Evolutionary conservation across 2,329 filamentous ascomycete species (phyloP).

Genomic region (Plenodomus lindquistii): DNA sequence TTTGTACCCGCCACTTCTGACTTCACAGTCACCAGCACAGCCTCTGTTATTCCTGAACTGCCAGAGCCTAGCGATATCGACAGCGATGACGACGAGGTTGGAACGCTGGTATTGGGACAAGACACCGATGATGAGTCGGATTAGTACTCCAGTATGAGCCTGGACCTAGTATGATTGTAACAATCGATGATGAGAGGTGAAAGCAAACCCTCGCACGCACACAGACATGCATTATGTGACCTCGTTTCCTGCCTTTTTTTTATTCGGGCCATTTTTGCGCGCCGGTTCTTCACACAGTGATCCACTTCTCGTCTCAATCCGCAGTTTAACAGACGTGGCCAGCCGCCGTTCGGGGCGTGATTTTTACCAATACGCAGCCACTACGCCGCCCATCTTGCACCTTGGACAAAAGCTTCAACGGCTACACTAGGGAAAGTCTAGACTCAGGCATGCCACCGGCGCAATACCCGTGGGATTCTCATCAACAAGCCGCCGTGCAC

Average conservation of each 20-base stretch:
- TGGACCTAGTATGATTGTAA: neutral
- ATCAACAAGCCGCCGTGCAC: conserved; percentile 22
- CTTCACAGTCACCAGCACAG: conserved; percentile 19
- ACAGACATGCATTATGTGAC: conserved; percentile 4
- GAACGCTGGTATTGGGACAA: conserved; percentile 39
- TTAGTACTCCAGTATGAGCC: conserved; percentile 3
- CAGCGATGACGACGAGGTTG: conserved; percentile 31
- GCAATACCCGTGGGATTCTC: conserved; percentile 12
- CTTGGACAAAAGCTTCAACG: neutral
- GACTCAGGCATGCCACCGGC: neutral
- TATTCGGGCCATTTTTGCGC: neutral
- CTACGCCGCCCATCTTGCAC: neutral
- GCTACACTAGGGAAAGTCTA: neutral
- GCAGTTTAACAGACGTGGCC: neutral
- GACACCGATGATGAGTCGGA: conserved; percentile 44
- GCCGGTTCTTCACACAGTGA: neutral
- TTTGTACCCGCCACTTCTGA: conserved; percentile 18
- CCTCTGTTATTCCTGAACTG: conserved; percentile 17
- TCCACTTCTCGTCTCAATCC: neutral
- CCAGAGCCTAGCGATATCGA: conserved; percentile 22
- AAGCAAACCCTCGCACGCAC: conserved; percentile 9
- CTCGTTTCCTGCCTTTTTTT: neutral
- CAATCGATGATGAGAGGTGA: neutral
- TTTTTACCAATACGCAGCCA: neutral
- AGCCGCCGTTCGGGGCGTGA: neutral